Percentiles rank a stretch among this genome's conserved stretches.
Evolutionary conservation across 192 early-diverging fungal species (phyloP).

Genomic region (Rhizoclosmatium sp.): DNA sequence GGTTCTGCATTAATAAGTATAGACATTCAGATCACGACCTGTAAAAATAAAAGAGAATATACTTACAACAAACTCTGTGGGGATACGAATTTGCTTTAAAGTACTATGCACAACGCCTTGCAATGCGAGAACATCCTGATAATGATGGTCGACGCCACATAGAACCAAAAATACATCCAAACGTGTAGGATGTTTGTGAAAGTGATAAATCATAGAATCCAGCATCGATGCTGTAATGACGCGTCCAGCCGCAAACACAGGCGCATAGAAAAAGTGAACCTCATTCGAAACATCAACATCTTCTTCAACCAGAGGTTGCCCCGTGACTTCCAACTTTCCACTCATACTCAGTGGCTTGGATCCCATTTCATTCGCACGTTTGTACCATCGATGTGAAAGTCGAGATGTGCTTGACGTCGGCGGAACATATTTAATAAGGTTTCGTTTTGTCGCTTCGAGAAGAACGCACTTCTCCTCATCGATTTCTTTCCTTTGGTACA

Average conservation of each 20-base stretch:
- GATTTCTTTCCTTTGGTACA: constrained; percentile 47
- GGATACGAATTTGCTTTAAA: constrained; percentile 54
- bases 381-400: background rate
- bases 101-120: constrained; percentile 3
- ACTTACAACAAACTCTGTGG: constrained; percentile 52
- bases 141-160: constrained; percentile 58
- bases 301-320: background rate
- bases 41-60: background rate
- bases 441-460: constrained; percentile 51
- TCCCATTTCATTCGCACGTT: background rate
- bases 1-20: constrained; percentile 32
- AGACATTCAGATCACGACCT: background rate
- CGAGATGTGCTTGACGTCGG: constrained; percentile 34
- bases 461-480: constrained; percentile 30
- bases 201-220: constrained; percentile 32
- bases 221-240: constrained; percentile 65
- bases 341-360: background rate
- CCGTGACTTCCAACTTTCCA: background rate
- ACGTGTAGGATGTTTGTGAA: constrained; percentile 63
- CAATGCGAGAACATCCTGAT: background rate
- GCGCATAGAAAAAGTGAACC: constrained; percentile 53
- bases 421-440: constrained; percentile 67
- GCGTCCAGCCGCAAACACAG: constrained; percentile 71
- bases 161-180: constrained; percentile 67
- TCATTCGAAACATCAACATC: constrained; percentile 1